These are phyloP conservation scores for Trichocomaceae sp. DNA, from an alignment of 2,329 filamentous ascomycete genomes.

Conservation along the genomic window DNA sequence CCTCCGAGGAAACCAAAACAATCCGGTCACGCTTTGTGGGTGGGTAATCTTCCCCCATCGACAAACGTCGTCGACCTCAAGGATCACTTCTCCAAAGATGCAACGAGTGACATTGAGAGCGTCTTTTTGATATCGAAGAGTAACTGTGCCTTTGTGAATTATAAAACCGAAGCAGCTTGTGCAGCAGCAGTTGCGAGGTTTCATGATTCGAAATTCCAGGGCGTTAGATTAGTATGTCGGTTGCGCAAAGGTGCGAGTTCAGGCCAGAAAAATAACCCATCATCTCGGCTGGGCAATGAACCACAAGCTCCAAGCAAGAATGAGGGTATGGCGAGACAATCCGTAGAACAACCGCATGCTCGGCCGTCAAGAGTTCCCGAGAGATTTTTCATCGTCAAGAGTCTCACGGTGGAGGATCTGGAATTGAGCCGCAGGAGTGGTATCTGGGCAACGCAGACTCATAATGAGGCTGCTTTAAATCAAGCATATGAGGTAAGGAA, in stretches of 20 bases:
- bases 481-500: conserved; percentile 66
- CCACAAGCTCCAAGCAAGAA: conserved; percentile 13
- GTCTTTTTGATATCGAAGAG: conserved; percentile 94
- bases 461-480: conserved; percentile 82
- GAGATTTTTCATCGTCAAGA: conserved; percentile 89
- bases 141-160: conserved; percentile 96
- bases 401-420: conserved; percentile 81
- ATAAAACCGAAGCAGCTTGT: conserved; percentile 72
- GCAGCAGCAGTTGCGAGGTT: conserved; percentile 71
- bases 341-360: neutral
- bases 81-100: conserved; percentile 77
- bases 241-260: conserved; percentile 54
- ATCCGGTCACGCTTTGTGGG: conserved; percentile 86
- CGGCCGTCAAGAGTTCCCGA: conserved; percentile 49
- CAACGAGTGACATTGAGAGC: conserved; percentile 69
- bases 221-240: conserved; percentile 77
- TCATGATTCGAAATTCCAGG: conserved; percentile 84
- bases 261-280: conserved; percentile 28
- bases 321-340: conserved; percentile 15
- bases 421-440: conserved; percentile 81
- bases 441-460: conserved; percentile 89
- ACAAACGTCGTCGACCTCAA: conserved; percentile 79
- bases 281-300: conserved; percentile 23
- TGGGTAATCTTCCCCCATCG: conserved; percentile 84
- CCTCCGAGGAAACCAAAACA: conserved; percentile 61